Evolutionary conservation across 2,329 filamentous ascomycete genomes (phyloP), one percentile per base, ranked within the genome.

Genomic region (Neoascochyta sp.): DNA sequence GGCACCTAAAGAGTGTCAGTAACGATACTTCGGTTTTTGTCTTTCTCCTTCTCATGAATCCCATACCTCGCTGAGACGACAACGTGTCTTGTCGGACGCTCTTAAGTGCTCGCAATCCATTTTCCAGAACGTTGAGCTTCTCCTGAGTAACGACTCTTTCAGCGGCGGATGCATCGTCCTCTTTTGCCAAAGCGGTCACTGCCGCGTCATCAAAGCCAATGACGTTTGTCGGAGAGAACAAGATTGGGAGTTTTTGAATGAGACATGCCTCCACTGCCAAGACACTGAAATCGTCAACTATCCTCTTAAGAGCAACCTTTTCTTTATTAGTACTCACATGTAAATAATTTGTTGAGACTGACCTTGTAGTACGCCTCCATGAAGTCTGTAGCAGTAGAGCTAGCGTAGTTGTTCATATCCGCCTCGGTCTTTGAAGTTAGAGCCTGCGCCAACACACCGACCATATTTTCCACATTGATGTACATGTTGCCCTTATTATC

Each of bases 211-310:
- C 27, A 0, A 56, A 33, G 11, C 50, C 45, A 5, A 44, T 23
- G 0, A 57, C 32, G 32, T 37, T 41, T 26, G 43, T 27, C 4
- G 61, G 54, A 10, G 31, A 41, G 22, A 64, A 53, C 13, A 64
- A 40, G 11, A 30, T n/a, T 3, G 41, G 33, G 3, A 66, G 46
- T 5, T 47, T 36, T 10, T 47, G 25, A 6, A 64, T 41, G 4
- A 65, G 45, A 14, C 51, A 51, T 4, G 43, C 30, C 45, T 68
- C 65, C 12, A 69, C 43, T 0, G 58, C 65, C 11, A 65, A 48
- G 5, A 56, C 54, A 16, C 52, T 53, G 36, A 69, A 47, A 35
- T 67, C 56, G 37, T 70, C 64, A 22, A 69, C 47, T 22, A 67
- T 47, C 3, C 40, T 60, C 41, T 66, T 65, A 16, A 63, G 29